Percentiles rank a stretch among this genome's conserved stretches.
Conservation (phyloP, 2,329 filamentous ascomycete species). For the Apiospora sp. region DNA sequence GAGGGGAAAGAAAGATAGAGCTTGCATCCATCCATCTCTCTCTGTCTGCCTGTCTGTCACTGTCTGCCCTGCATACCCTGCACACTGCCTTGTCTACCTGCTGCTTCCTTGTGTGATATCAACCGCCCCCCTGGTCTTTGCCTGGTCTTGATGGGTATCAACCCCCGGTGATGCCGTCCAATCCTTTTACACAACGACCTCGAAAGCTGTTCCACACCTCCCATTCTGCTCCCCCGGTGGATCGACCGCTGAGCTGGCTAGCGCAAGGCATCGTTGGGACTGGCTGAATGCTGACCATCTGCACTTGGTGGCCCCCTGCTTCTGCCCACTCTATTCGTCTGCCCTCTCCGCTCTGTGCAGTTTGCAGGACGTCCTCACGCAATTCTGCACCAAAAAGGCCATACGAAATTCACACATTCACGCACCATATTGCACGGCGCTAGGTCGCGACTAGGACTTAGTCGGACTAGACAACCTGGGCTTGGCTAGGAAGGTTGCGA, state of each 20-base stretch:
- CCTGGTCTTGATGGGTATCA: constrained; percentile 40
- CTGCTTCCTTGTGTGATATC: constrained; percentile 26
- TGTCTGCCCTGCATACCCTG: background rate
- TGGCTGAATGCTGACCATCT: constrained; percentile 21
- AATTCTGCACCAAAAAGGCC: constrained; percentile 5
- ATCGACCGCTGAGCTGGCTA: constrained; percentile 43
- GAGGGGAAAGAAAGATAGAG: background rate
- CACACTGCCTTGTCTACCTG: too few species aligned
- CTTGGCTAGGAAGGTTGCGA: constrained; percentile 18
- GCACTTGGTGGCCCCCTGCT: constrained; percentile 34
- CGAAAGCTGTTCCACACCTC: constrained; percentile 29
- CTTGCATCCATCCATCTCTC: background rate
- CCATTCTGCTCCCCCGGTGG: constrained; percentile 32
- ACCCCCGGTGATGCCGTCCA: constrained; percentile 40
- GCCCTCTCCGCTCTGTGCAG: constrained; percentile 34
- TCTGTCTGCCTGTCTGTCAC: background rate
- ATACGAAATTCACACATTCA: constrained; percentile 22
- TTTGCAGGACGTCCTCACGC: constrained; percentile 9
- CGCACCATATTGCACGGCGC: constrained; percentile 21
- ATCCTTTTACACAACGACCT: constrained; percentile 36
- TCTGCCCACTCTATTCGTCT: constrained; percentile 27
- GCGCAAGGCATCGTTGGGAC: constrained; percentile 28
- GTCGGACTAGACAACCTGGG: background rate
- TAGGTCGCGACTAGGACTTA: constrained; percentile 9
- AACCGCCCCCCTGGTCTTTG: background rate